These are phyloP conservation scores for Auriculariales sp. DNA, from an alignment of 768 basidiomycete species.

Conservation along the genomic window DNA sequence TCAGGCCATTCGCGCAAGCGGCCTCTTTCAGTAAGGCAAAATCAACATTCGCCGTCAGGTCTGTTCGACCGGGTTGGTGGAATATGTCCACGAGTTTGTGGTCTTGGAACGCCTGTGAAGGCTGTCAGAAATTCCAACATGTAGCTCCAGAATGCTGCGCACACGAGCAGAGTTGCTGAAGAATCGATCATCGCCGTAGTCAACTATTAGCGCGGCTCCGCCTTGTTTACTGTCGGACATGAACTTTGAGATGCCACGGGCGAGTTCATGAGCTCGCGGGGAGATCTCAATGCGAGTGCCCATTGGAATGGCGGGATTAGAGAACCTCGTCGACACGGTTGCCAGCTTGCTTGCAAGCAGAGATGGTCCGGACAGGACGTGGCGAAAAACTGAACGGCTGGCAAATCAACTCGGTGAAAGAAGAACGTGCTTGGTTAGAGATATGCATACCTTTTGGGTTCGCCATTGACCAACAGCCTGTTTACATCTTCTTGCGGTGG, in stretches of 20 bases:
- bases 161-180: slow-evolving; percentile 74
- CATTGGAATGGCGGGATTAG: slow-evolving; percentile 31
- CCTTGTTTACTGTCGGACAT: slow-evolving; percentile 19
- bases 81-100: slow-evolving; percentile 82
- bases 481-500: too few relatives aligned
- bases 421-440: too few relatives aligned
- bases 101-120: slow-evolving; percentile 66
- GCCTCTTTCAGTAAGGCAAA: slow-evolving; percentile 80
- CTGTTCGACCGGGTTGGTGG: slow-evolving; percentile 70
- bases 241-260: slow-evolving; percentile 51
- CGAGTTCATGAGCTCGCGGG: slow-evolving; percentile 51
- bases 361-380: slow-evolving; percentile 31
- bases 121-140: slow-evolving; percentile 1
- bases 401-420: too few relatives aligned
- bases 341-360: not conserved
- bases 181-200: slow-evolving; percentile 69
- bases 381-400: slow-evolving; percentile 25
- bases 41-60: slow-evolving; percentile 95
- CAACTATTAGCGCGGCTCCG: slow-evolving; percentile 60
- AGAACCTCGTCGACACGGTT: slow-evolving; percentile 52
- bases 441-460: too few relatives aligned
- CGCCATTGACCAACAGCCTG: too few relatives aligned
- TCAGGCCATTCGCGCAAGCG: slow-evolving; percentile 25
- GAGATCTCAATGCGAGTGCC: slow-evolving; percentile 76
- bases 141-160: slow-evolving; percentile 3